Evolutionary conservation across 164 flowering plant species (phyloP).

Genomic region (Platanus orientalis): DNA sequence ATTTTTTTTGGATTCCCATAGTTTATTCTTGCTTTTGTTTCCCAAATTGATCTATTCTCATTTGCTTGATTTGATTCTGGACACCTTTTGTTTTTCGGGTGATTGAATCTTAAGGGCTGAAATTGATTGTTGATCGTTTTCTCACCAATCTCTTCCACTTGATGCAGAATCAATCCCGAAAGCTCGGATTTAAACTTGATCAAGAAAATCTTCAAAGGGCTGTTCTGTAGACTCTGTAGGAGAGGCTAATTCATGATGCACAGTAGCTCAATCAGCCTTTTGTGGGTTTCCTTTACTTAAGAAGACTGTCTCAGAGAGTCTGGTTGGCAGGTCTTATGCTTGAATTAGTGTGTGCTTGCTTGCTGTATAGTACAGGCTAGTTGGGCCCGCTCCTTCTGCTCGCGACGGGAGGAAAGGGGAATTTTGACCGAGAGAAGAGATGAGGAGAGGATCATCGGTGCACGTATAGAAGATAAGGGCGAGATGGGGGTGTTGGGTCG

Average conservation of each 20-base stretch:
- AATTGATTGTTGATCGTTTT: neutral
- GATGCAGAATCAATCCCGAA: slow-evolving; percentile 32
- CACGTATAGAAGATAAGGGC: slow-evolving; percentile 1
- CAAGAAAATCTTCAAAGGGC: slow-evolving; percentile 20
- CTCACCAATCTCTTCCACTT: neutral
- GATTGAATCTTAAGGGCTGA: neutral
- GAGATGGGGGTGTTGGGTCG: slow-evolving; percentile 17
- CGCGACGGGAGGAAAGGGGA: neutral
- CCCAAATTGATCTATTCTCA: neutral
- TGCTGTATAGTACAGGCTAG: slow-evolving; percentile 31
- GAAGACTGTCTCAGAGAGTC: slow-evolving; percentile 31
- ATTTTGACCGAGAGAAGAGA: slow-evolving; percentile 12
- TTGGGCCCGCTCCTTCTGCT: slow-evolving; percentile 20
- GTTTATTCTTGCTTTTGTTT: neutral
- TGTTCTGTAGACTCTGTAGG: no score
- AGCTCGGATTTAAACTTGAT: slow-evolving; percentile 25
- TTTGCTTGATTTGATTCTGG: no score
- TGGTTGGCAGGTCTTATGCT: slow-evolving; percentile 33
- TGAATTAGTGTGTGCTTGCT: slow-evolving; percentile 47
- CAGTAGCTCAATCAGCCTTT: slow-evolving; percentile 22
- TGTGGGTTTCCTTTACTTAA: slow-evolving; percentile 15
- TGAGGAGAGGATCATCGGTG: neutral
- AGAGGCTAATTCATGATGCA: slow-evolving; percentile 10
- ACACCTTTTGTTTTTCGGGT: no score
- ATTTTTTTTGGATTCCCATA: no score